Evolutionary conservation across 306 rosid species (phyloP).

Genomic region (Castanea crenata): DNA sequence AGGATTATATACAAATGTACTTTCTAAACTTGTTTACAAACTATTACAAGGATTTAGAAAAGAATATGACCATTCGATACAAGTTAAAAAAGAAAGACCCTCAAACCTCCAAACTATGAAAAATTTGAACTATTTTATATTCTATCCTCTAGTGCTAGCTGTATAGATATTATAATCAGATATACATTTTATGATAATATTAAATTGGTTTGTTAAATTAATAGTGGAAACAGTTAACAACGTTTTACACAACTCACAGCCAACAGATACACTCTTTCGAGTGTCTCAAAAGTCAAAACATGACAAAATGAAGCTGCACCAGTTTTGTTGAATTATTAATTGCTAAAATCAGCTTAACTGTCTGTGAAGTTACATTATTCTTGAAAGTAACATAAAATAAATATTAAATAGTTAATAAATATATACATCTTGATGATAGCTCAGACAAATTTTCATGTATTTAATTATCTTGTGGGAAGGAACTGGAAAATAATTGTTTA

Average conservation of each 20-base stretch:
- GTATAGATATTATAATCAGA: background rate
- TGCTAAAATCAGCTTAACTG: background rate
- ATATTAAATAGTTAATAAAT: background rate
- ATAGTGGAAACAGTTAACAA: background rate
- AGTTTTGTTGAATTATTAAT: background rate
- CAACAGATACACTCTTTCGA: background rate
- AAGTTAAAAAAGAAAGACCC: too few species aligned
- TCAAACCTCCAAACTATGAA: too few species aligned
- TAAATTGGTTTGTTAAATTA: background rate
- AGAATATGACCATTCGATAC: too few species aligned
- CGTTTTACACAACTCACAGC: background rate
- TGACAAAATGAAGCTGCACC: background rate
- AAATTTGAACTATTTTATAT: too few species aligned
- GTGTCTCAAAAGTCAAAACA: background rate
- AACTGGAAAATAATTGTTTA: too few species aligned
- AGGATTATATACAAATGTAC: too few species aligned
- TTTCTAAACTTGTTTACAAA: too few species aligned
- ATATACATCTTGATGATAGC: too few species aligned
- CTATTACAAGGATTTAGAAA: too few species aligned
- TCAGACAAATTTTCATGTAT: too few species aligned
- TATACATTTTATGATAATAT: background rate
- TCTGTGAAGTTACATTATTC: background rate
- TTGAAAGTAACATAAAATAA: background rate
- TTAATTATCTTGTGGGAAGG: too few species aligned
- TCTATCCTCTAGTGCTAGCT: too few species aligned